phyloP scores from a whole-genome alignment of 2,329 filamentous ascomycete genomes.

The Mollisiaceae sp. region DNA sequence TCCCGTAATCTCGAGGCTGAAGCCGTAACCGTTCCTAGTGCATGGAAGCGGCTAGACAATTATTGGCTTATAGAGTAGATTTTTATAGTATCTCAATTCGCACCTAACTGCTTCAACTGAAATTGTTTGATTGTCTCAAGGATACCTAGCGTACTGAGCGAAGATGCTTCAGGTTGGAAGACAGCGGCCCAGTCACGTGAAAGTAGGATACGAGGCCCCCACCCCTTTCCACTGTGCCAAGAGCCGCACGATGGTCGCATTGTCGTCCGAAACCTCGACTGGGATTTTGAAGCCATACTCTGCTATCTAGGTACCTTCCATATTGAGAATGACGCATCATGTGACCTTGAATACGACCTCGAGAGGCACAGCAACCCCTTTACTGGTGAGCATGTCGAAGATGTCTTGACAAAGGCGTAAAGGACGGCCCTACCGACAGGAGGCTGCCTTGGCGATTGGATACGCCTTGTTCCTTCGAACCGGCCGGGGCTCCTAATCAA shows the following conservation, averaged over 20 bases:
- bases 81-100: too few relatives aligned
- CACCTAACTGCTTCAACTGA: too few relatives aligned
- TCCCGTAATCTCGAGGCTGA: conserved; percentile 22
- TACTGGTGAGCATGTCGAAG: not conserved
- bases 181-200: too few relatives aligned
- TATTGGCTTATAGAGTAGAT: not conserved
- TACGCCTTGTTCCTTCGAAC: not conserved
- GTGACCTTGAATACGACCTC: not conserved
- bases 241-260: too few relatives aligned
- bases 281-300: too few relatives aligned
- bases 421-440: not conserved
- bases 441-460: not conserved
- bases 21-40: not conserved
- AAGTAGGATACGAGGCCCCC: too few relatives aligned
- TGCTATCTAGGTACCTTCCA: too few relatives aligned
- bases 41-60: not conserved
- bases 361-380: not conserved
- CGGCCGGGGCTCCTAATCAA: not conserved
- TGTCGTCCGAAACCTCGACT: too few relatives aligned
- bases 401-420: not conserved
- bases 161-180: too few relatives aligned
- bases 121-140: too few relatives aligned
- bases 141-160: too few relatives aligned
- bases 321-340: not conserved
- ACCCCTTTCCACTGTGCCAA: too few relatives aligned